phyloP scores from a whole-genome alignment of 345 rosid species.

The Alliaria petiolata region DNA sequence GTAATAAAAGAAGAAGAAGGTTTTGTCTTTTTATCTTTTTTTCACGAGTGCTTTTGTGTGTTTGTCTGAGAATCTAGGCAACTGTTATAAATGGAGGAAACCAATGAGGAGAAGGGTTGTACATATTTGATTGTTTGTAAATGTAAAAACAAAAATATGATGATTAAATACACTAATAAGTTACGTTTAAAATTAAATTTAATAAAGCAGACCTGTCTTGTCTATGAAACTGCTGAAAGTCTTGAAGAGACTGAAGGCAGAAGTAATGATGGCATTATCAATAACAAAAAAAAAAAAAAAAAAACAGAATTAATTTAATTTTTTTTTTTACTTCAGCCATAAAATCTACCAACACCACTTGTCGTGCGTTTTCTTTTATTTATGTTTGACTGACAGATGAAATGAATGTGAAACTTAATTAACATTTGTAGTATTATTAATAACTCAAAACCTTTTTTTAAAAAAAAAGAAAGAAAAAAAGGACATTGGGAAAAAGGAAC shows the following conservation, averaged over 20 bases:
- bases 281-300: not conserved
- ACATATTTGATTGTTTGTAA: not conserved
- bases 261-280: constrained; percentile 25
- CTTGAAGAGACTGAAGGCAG: constrained; percentile 24
- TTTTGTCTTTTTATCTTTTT: not conserved
- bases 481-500: constrained; percentile 25
- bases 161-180: not conserved
- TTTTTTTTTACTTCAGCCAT: not conserved
- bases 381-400: constrained; percentile 26
- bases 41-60: not conserved
- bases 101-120: not conserved
- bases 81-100: not conserved
- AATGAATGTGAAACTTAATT: constrained; percentile 6
- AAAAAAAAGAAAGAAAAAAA: not conserved
- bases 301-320: no score
- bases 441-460: not conserved
- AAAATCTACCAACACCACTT: constrained; percentile 16
- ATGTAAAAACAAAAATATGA: not conserved
- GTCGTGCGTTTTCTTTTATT: constrained; percentile 20
- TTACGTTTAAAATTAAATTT: not conserved
- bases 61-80: not conserved
- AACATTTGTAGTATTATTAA: not conserved
- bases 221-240: constrained; percentile 24
- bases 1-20: no score
- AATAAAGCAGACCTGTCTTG: constrained; percentile 26